These are phyloP conservation scores for cucumber (Cucumis sativus) DNA, from an alignment of 306 rosid species.

Conservation along the genomic window Cucumber_9930_V3 NC_026659.2:20547001-20547500, in stretches of 20 bases:
- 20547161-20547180: background rate
- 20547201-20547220: background rate
- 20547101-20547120: background rate
- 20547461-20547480: constrained; percentile 19
- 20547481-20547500: constrained; percentile 95
- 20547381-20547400: background rate
- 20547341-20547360: background rate
- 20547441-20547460: background rate
- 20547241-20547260: background rate
- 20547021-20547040: background rate
- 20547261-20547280: background rate
- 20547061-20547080: background rate
- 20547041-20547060: background rate
- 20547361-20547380: background rate
- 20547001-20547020: background rate
- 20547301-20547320: background rate
- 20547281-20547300: background rate
- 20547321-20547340: background rate
- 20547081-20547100: background rate
- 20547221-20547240: background rate
- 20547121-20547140: background rate
- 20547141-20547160: background rate
- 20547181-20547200: background rate
- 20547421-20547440: background rate
- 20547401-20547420: background rate